Evolutionary conservation across 768 basidiomycete genomes (phyloP), one percentile per base, ranked within the genome.

Genomic region (Phlegmacium glaucopus): DNA sequence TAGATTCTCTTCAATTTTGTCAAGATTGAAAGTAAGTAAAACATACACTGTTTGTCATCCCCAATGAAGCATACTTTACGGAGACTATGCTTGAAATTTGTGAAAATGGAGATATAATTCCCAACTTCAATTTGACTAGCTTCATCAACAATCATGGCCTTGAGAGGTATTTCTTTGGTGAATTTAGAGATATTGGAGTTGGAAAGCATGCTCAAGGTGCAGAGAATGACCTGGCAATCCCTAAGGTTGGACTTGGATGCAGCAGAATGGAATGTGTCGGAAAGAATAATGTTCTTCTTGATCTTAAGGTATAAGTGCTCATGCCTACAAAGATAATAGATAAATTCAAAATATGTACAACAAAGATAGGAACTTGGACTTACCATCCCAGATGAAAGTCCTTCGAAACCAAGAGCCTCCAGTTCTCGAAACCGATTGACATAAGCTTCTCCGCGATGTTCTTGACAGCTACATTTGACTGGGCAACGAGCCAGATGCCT

Each of bases 381-480:
- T 54, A 88, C 88, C 89, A 90, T 49, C 72, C 74, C 60, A 61
- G 63, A 53, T 80, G 74, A 58, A 91, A 93, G 1, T 83, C 66
- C 57, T 62, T 66, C 1, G 90, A 85, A n/a, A 91, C 84, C 3
- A 92, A 60, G 2, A 93, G 70, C 50, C 70, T 81, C 77, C 82
- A 93, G 8, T 76, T 53, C 3, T 54, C 37, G 49, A 88, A 79
- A 0, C 67, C 72, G 58, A 77, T 68, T 7, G 73, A 63, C n/a
- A 71, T 63, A 13, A 93, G 67, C 67, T 90, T 89, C 58, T 88
- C 85, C 44, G 87, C 90, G 67, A 93, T 91, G 54, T 93, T 92
- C 64, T 90, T 91, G 16, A 92, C 90, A 39, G 88, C 90, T 41
- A 92, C 80, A 70, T 93, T 93, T 13, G 85, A 87, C 58, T 93